Conservation (phyloP, 495 filamentous ascomycete species). For the Aspergillus olivimuriae region DNA sequence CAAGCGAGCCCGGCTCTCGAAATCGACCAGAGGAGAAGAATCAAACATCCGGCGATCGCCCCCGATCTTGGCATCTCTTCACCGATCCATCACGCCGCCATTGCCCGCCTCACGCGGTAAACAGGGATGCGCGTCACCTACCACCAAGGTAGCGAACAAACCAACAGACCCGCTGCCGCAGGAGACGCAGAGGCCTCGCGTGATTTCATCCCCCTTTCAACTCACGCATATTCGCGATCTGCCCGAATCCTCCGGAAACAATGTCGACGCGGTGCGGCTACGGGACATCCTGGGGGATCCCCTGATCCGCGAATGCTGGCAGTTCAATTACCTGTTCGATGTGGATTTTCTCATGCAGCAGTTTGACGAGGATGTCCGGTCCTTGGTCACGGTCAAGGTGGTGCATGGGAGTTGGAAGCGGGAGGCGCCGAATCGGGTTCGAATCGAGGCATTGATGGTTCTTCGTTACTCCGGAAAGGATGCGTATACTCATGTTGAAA, state of each 20-base stretch:
- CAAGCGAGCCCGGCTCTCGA: constrained; percentile 13
- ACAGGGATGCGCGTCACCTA: not conserved
- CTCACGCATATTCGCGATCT: constrained; percentile 68
- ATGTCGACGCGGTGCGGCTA: constrained; percentile 62
- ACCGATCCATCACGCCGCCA: constrained; percentile 31
- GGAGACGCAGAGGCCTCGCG: not conserved
- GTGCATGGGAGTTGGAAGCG: constrained; percentile 85
- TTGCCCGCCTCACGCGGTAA: constrained; percentile 6
- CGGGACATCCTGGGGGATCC: constrained; percentile 73
- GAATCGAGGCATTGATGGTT: constrained; percentile 50
- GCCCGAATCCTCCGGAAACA: constrained; percentile 41
- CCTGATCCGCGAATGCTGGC: constrained; percentile 79
- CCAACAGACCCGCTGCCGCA: no score
- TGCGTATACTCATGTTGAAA: not conserved
- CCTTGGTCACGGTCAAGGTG: constrained; percentile 62
- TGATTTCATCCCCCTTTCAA: constrained; percentile 59
- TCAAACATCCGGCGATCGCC: no score
- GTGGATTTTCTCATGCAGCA: constrained; percentile 65
- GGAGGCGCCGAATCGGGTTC: constrained; percentile 55
- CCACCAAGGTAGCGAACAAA: not conserved
- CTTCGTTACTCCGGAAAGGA: not conserved
- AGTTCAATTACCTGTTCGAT: constrained; percentile 85
- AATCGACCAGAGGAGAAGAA: no score
- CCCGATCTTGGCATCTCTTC: constrained; percentile 23
- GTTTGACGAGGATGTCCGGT: constrained; percentile 65